Base-by-base conservation (phyloP, 495 filamentous ascomycete species). In the Lentithecium fluviatile region DNA sequence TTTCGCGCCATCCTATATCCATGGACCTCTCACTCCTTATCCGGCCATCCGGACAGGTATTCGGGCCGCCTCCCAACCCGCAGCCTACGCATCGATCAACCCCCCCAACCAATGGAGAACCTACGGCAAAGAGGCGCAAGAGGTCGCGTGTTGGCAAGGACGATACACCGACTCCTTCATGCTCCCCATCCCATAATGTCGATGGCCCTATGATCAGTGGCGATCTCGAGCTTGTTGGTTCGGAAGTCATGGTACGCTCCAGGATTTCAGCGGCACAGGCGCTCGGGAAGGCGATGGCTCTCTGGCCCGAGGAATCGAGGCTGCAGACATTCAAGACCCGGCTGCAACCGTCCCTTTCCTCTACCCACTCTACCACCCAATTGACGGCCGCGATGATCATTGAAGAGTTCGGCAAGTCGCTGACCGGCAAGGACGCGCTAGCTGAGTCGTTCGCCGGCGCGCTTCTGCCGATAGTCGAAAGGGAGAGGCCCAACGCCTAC, bases 161-260 rank as follows among this genome's bases (percentile, higher is more conserved):
- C 20, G 67, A 72, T 7, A 56, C 56, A 25, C 24, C 58, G 12
- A 32, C 64, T 12, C 60, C 65, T 2, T 71, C 82, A n/a, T 75
- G 82, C 24, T 70, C 83, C 0, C 55, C 77, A 13, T 80, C 85
- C 3, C 95, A 98, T 73, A 96, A 98, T 71, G 90, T 98, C 36
- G 94, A 98, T 70, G 94, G 90, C 17, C 91, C 95, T 68, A 97
- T 98, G 90, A 90, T 98, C 74, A 88, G 91, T 67, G 94, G 94
- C 43, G 94, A 98, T 69, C 86, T 97, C 52, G 94, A 98, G 65
- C 77, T 98, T 42, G 91, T 97, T 25, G 92, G 95, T 45, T 78
- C 86, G 49, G 95, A 98, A 55, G 86, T 85, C 4, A 82, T 98
- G 67, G 80, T 97, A 54, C 83, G 92, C 64, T 96, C 92, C 6